Conservation (phyloP, 306 rosid species). For the Hippophae gyantsensis region DNA sequence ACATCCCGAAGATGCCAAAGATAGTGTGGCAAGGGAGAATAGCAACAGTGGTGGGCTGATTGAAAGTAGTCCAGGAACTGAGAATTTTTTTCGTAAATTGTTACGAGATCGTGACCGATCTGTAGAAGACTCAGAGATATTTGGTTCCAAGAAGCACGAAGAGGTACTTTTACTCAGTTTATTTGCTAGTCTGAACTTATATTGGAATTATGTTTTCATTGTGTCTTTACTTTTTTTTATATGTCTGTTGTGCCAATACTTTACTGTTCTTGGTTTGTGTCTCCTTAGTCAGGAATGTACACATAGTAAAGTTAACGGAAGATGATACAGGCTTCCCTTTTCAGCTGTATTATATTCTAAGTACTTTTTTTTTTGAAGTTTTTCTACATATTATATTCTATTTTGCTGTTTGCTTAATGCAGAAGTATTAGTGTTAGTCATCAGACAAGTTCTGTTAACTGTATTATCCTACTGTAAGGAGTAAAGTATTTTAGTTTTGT, state of each 20-base stretch:
- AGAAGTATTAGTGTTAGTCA: too few species aligned
- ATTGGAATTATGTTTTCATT: background rate
- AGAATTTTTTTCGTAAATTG: conserved; percentile 78
- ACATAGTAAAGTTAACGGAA: background rate
- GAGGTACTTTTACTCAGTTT: conserved; percentile 49
- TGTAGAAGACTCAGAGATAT: conserved; percentile 80
- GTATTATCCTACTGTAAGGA: too few species aligned
- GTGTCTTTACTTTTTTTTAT: background rate
- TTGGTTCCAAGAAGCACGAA: conserved; percentile 64
- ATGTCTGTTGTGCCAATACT: too few species aligned
- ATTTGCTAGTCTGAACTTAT: conserved; percentile 1
- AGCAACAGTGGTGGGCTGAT: conserved; percentile 30
- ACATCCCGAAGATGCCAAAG: conserved; percentile 79
- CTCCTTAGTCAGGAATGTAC: background rate
- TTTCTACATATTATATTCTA: background rate
- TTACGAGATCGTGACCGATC: conserved; percentile 83
- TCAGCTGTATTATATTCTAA: background rate
- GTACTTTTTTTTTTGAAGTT: background rate
- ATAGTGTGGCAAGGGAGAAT: conserved; percentile 41
- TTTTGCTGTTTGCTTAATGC: background rate
- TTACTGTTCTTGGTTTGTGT: background rate
- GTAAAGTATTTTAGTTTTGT: too few species aligned
- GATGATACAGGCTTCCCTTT: background rate
- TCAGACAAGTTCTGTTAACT: too few species aligned
- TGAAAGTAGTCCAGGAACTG: conserved; percentile 89